Percentiles rank a stretch among this genome's conserved stretches.
Conservation (phyloP, 768 basidiomycete genomes). For the Kwoniella dendrophila region DNA sequence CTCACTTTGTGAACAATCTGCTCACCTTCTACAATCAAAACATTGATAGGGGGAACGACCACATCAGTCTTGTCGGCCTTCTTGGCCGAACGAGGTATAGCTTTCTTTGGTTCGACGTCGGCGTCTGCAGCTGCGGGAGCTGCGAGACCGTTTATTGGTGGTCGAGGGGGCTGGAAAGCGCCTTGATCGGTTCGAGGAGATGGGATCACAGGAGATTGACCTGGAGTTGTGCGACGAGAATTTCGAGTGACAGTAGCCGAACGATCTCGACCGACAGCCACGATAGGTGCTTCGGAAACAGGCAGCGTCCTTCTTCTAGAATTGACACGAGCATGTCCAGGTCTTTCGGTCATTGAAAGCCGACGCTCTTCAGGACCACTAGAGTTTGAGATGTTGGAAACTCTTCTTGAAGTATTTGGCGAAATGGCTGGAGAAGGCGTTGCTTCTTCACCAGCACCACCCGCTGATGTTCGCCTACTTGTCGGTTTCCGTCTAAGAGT, state of each 20-base stretch:
- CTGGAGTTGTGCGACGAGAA: slow-evolving; percentile 7
- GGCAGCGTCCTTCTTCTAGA: slow-evolving; percentile 38
- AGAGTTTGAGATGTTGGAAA: slow-evolving; percentile 13
- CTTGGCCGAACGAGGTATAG: slow-evolving; percentile 12
- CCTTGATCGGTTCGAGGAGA: slow-evolving; percentile 17
- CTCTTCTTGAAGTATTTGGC: slow-evolving; percentile 18
- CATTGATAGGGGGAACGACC: slow-evolving; percentile 94
- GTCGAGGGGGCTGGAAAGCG: slow-evolving; percentile 9
- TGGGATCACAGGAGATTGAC: slow-evolving; percentile 19
- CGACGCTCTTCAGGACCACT: slow-evolving; percentile 15
- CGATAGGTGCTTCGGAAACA: slow-evolving; percentile 25
- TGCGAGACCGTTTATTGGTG: slow-evolving; percentile 17
- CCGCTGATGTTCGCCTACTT: slow-evolving; percentile 28
- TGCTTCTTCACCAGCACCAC: slow-evolving; percentile 11
- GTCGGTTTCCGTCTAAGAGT: slow-evolving; percentile 19
- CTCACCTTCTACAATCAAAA: slow-evolving; percentile 95
- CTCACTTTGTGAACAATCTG: slow-evolving; percentile 16
- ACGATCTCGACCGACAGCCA: slow-evolving; percentile 42
- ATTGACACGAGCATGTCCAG: slow-evolving; percentile 13
- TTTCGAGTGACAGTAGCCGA: slow-evolving; percentile 34
- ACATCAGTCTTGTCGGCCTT: slow-evolving; percentile 62
- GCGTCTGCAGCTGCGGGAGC: neutral
- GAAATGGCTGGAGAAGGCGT: slow-evolving; percentile 16
- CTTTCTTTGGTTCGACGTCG: slow-evolving; percentile 5
- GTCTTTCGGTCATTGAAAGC: slow-evolving; percentile 5